Percentiles rank a stretch among this genome's conserved stretches.
Evolutionary conservation across 306 rosid species (phyloP).

Genomic region (Vigna mungo): DNA sequence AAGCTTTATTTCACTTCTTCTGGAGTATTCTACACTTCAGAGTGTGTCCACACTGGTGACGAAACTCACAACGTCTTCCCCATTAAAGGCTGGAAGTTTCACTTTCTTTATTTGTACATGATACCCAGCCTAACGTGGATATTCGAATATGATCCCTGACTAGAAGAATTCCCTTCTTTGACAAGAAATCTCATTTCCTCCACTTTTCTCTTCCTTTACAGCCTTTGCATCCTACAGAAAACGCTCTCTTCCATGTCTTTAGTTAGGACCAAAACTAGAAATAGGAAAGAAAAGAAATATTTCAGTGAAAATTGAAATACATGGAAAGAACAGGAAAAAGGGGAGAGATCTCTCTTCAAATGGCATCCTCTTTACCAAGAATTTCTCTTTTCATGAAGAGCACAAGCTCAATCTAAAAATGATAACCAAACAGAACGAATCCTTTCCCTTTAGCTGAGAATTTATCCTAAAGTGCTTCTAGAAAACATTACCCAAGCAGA

Average conservation of each 20-base stretch:
- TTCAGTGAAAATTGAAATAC: background rate
- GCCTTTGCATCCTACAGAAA: background rate
- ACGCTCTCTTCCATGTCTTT: background rate
- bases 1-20: background rate
- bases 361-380: background rate
- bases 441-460: background rate
- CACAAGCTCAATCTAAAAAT: background rate
- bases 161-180: background rate
- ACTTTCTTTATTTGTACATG: background rate
- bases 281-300: background rate
- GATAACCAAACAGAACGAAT: background rate
- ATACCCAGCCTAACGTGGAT: background rate
- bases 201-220: background rate
- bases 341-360: background rate
- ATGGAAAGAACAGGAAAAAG: background rate
- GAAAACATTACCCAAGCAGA: too few relatives aligned
- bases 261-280: background rate
- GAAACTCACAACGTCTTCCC: slow-evolving; percentile 1
- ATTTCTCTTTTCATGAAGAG: background rate
- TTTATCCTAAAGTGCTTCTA: too few relatives aligned
- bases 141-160: background rate
- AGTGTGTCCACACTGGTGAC: background rate
- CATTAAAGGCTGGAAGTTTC: background rate
- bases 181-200: background rate
- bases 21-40: background rate